Conservation (phyloP, 1,284 basidiomycete species). For the Phylloboletellus chloephorus region DNA sequence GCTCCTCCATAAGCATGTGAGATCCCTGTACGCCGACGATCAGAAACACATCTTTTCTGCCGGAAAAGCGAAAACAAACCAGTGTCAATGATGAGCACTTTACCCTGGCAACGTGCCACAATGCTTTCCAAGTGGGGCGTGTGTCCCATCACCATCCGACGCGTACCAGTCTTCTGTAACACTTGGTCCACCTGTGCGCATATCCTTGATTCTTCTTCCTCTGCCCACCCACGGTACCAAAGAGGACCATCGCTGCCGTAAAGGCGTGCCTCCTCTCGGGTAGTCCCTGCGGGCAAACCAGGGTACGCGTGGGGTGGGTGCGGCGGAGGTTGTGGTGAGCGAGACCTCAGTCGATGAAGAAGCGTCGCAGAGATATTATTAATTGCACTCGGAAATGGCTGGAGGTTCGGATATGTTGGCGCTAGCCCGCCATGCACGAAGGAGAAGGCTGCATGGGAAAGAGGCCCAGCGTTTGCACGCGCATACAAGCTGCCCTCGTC, state of each 20-base stretch:
- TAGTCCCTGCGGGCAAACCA: conserved; percentile 65
- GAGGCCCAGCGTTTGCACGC: conserved; percentile 39
- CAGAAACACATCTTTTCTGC: conserved; percentile 1
- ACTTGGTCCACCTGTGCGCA: conserved; percentile 71
- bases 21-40: conserved; percentile 51
- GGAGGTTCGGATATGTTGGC: conserved; percentile 64
- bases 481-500: conserved; percentile 28
- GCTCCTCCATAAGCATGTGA: conserved; percentile 92
- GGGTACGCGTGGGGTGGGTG: conserved; percentile 78
- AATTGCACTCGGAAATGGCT: conserved; percentile 76
- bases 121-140: conserved; percentile 86
- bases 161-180: conserved; percentile 66
- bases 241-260: conserved; percentile 76
- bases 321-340: conserved; percentile 58
- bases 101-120: conserved; percentile 76
- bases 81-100: conserved; percentile 88
- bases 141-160: conserved; percentile 91
- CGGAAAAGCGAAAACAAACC: conserved; percentile 35
- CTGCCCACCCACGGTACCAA: conserved; percentile 90
- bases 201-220: conserved; percentile 60
- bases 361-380: conserved; percentile 68
- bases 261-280: conserved; percentile 60
- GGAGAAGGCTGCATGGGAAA: conserved; percentile 72
- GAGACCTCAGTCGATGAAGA: conserved; percentile 57
- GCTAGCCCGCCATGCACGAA: conserved; percentile 88